These are phyloP conservation scores for Trichomonas vaginalis DNA, from an alignment of 208 protist species.

Conservation along the genomic window DNA sequence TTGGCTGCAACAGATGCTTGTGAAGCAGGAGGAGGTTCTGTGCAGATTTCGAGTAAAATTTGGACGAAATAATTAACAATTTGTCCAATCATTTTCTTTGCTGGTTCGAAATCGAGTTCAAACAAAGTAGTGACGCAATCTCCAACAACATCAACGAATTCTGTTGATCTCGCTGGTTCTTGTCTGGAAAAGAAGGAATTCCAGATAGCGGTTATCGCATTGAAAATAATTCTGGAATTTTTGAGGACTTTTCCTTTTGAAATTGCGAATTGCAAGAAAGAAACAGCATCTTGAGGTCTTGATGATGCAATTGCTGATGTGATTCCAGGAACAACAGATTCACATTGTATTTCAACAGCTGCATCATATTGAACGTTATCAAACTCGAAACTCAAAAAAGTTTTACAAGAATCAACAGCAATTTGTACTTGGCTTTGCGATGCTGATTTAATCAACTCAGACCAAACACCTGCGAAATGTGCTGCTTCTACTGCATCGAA, in stretches of 20 bases:
- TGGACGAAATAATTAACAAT: background rate
- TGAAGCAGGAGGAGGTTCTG: background rate
- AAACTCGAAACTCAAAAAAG: background rate
- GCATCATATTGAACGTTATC: background rate
- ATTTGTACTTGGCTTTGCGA: background rate
- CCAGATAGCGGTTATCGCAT: background rate
- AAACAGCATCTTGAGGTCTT: background rate
- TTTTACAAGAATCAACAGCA: background rate
- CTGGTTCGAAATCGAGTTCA: background rate
- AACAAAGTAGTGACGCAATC: background rate
- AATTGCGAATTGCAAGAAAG: background rate
- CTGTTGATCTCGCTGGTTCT: background rate
- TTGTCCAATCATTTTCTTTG: background rate
- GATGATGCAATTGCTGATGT: background rate
- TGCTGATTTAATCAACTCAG: background rate
- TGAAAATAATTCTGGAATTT: background rate
- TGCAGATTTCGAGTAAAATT: background rate
- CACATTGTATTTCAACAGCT: slow-evolving; percentile 4
- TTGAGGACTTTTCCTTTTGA: background rate
- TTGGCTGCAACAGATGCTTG: background rate
- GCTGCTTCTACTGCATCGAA: background rate
- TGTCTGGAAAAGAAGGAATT: background rate
- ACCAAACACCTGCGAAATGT: background rate
- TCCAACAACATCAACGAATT: background rate
- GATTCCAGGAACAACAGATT: background rate